Evolutionary conservation across 2,329 filamentous ascomycete genomes (phyloP), one percentile per base, ranked within the genome.

Genomic region (Xylariaceae sp.): DNA sequence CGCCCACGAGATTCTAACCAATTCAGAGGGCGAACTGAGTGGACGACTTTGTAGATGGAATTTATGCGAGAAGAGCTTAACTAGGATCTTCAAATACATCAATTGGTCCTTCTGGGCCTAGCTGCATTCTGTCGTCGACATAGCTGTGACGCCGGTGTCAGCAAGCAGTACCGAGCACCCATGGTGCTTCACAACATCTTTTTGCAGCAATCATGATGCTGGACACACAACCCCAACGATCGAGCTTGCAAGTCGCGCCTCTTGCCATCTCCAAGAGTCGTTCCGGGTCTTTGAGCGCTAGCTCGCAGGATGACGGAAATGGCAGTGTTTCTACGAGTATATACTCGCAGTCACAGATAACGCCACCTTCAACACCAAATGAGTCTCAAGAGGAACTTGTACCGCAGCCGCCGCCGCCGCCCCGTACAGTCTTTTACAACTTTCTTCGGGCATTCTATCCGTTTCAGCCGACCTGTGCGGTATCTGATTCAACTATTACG

Each of bases 361-460:
- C 89, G 42, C 89, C 90, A 23, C 89, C 90, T 35, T 77, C 86
- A 58, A 92, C 89, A 7, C 90, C 89, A 15, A 85, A 86, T 72
- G 81, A 81, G 66, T 86, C 84, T 20, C 81, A 81, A 67, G 86
- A 91, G 68, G 77, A 81, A 60, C 77, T 82, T 33, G 67, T 66
- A 50, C 67, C 71, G 11, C 68, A 73, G 63, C 64, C 75, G 43
- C 73, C 75, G 58, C 74, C 75, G 59, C 66, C 70, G 44, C 73
- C 79, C 6, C 79, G 84, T 59, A 83, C 88, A 2, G 80, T 92
- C 53, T 96, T 97, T 69, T 89, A 95, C 80, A 96, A 94, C 77
- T 99, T 96, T 69, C 80, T 99, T 39, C 88, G 94, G 61, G 94
- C 94, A 43, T 93, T 96, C 69, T 96, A 96, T 71, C 89, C 91